A percentile compares a stretch with the other conserved stretches of the same genome.
These are phyloP conservation scores for Piloderma croceum DNA, from an alignment of 768 basidiomycete genomes.

Conservation along the genomic window DNA sequence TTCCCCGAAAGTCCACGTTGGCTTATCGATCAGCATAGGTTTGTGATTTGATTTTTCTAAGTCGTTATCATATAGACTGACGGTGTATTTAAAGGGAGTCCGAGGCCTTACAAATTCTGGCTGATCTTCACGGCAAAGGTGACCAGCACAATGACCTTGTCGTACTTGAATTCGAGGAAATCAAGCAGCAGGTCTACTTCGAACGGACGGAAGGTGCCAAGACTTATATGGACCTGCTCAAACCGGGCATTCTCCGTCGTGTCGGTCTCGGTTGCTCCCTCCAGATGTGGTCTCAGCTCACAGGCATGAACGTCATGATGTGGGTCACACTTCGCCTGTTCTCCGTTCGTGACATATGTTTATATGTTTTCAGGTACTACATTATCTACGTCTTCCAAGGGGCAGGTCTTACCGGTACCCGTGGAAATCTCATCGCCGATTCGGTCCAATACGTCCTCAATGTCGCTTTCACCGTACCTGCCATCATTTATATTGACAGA, in stretches of 20 bases:
- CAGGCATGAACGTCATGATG: slow-evolving; percentile 84
- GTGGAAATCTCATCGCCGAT: slow-evolving; percentile 50
- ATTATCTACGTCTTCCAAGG: slow-evolving; percentile 47
- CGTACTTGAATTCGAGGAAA: slow-evolving; percentile 65
- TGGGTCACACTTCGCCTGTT: slow-evolving; percentile 20
- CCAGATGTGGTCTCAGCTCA: slow-evolving; percentile 78
- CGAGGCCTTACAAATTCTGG: slow-evolving; percentile 66
- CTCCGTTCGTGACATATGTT: slow-evolving; percentile 1
- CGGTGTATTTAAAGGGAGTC: slow-evolving; percentile 31
- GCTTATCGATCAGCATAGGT: slow-evolving; percentile 60
- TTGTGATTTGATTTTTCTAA: slow-evolving; percentile 4
- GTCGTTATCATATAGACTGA: not conserved
- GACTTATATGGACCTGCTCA: slow-evolving; percentile 61
- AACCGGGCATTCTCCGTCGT: slow-evolving; percentile 61
- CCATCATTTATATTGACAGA: slow-evolving; percentile 62
- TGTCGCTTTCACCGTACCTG: slow-evolving; percentile 38
- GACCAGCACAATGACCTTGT: slow-evolving; percentile 57
- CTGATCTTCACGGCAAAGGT: slow-evolving; percentile 68
- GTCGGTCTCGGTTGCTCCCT: slow-evolving; percentile 64
- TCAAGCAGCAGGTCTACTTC: slow-evolving; percentile 49
- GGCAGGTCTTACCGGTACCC: slow-evolving; percentile 47
- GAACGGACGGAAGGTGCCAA: slow-evolving; percentile 70
- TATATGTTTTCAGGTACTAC: slow-evolving; percentile 39
- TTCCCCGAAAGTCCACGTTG: slow-evolving; percentile 73
- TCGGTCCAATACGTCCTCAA: slow-evolving; percentile 43